Evolutionary conservation across 1,284 basidiomycete species (phyloP).

Genomic region (Microbotryum intermedium): DNA sequence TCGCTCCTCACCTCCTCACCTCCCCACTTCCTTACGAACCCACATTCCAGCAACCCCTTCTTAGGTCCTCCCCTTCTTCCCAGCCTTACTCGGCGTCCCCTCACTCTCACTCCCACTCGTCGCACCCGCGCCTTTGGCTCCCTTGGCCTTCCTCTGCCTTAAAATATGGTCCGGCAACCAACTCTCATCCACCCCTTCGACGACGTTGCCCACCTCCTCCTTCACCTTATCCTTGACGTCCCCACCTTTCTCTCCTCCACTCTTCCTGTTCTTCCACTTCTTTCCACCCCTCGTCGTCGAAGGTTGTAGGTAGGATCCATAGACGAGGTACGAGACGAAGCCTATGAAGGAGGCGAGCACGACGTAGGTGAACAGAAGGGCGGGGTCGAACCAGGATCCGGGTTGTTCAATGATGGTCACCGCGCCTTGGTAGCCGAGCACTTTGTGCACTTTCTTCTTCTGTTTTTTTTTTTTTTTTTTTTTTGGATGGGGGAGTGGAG

Average conservation of each 20-base stretch:
- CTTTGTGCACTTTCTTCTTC: conserved; percentile 13
- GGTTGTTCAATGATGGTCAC: conserved; percentile 25
- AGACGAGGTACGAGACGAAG: conserved; percentile 21
- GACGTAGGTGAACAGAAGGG: conserved; percentile 27
- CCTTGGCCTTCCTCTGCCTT: conserved; percentile 4
- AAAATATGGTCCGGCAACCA: conserved; percentile 31
- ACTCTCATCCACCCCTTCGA: conserved; percentile 13
- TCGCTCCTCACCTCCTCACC: no score
- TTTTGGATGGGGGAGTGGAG: no score
- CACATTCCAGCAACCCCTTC: no score
- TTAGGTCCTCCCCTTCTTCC: background rate
- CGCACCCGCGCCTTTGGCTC: background rate
- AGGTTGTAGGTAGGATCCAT: conserved; percentile 20
- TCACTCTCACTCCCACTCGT: conserved; percentile 14
- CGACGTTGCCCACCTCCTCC: conserved; percentile 11
- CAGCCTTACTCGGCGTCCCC: background rate
- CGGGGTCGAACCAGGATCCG: conserved; percentile 30
- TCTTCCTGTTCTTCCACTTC: background rate
- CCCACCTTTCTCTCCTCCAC: conserved; percentile 3
- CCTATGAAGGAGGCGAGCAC: conserved; percentile 16
- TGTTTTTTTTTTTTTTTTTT: no score
- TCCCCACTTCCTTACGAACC: no score
- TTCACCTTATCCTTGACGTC: conserved; percentile 7
- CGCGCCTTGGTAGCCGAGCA: conserved; percentile 26
- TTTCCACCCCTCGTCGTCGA: background rate